phyloP scores from a whole-genome alignment of 495 filamentous ascomycete genomes.

The Parathielavia hyrcaniae region DNA sequence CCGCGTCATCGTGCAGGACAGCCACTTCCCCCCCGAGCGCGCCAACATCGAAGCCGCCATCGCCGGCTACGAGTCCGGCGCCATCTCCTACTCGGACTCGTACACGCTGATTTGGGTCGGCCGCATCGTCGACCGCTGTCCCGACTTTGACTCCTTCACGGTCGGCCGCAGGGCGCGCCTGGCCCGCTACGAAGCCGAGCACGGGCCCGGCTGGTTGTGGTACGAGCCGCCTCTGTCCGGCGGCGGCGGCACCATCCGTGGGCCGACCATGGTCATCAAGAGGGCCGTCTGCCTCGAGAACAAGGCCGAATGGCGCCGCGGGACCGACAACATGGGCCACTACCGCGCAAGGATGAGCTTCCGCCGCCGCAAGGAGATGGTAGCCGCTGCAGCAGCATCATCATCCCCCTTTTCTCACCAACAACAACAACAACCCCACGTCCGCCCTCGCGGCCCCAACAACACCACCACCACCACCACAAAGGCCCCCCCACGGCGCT shows the following conservation, averaged over 20 bases:
- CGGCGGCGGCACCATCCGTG: conserved; percentile 2
- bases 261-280: conserved; percentile 22
- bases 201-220: conserved; percentile 47
- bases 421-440: too few species aligned
- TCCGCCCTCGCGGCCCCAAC: not conserved
- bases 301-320: conserved; percentile 12
- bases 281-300: conserved; percentile 30
- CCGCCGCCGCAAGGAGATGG: conserved; percentile 19
- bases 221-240: conserved; percentile 41
- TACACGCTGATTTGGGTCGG: conserved; percentile 45
- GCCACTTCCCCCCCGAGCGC: conserved; percentile 36
- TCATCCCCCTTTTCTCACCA: not conserved
- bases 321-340: conserved; percentile 24
- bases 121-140: conserved; percentile 40
- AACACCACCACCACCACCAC: not conserved
- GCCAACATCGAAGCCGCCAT: conserved; percentile 43
- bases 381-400: not conserved
- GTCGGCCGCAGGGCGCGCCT: conserved; percentile 37
- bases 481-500: not conserved
- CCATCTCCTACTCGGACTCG: conserved; percentile 35
- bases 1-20: conserved; percentile 27
- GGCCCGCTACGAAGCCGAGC: conserved; percentile 32
- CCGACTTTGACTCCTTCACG: conserved; percentile 35
- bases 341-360: conserved; percentile 28
- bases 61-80: conserved; percentile 37